A percentile compares a stretch with the other conserved stretches of the same genome.
Conservation (phyloP, 345 rosid species). For the Cochlearia excelsa region DNA sequence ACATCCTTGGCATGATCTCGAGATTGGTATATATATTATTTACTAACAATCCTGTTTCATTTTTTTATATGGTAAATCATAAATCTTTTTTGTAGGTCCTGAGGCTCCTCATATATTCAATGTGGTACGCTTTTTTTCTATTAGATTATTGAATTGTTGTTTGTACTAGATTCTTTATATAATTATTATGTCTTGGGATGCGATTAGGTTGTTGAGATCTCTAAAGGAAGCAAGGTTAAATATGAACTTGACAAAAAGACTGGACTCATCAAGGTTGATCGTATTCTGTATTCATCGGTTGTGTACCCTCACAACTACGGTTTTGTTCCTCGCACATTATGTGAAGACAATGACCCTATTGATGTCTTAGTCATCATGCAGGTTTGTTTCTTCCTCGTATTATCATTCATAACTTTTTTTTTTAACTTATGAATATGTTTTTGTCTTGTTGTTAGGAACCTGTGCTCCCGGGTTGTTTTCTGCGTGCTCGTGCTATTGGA, state of each 20-base stretch:
- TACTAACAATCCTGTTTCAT: neutral
- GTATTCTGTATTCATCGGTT: conserved; percentile 82
- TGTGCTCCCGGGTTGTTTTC: conserved; percentile 91
- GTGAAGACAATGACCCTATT: conserved; percentile 96
- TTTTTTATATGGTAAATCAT: neutral
- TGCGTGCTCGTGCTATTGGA: conserved; percentile 94
- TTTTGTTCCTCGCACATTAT: conserved; percentile 86
- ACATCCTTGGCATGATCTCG: conserved; percentile 99
- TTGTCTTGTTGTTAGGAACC: conserved; percentile 59
- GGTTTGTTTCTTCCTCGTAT: conserved; percentile 41
- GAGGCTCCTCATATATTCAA: conserved; percentile 76
- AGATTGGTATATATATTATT: conserved; percentile 55
- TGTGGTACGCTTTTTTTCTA: conserved; percentile 44
- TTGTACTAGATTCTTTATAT: neutral
- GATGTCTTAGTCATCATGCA: conserved; percentile 96
- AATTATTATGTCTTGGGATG: neutral
- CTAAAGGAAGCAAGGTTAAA: conserved; percentile 97
- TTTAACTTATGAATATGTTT: neutral
- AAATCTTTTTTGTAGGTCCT: conserved; percentile 56
- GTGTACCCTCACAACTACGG: conserved; percentile 99
- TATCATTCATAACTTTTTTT: neutral
- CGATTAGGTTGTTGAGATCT: conserved; percentile 83
- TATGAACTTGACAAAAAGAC: conserved; percentile 97
- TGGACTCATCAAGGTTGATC: conserved; percentile 94
- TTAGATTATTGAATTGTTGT: neutral